Evolutionary conservation across 176 grass and related monocot species (phyloP), one percentile per base, ranked within the genome.

Genomic region (Rhynchospora breviuscula): DNA sequence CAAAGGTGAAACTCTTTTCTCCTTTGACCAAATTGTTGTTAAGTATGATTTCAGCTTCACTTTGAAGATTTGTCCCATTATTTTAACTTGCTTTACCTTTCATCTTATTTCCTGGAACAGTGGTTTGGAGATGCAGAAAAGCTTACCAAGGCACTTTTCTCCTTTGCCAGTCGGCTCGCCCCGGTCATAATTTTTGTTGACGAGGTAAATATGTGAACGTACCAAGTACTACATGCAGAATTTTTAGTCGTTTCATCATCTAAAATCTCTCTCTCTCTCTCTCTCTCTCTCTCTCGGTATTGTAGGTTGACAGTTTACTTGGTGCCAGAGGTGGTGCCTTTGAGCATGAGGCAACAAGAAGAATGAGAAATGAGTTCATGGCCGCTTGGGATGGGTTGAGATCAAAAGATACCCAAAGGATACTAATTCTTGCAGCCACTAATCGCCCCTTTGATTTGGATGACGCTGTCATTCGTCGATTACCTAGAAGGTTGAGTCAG

Each of bases 111-210:
- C 45, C n/a, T 85, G 65, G 46, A 65, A 89, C 91, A 98, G 96
- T 98, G 96, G 96, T 98, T 98, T 89, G 96, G 96, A 79, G 96
- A 98, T 85, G 93, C 93, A 78, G 96, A 95, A 86, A 98, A 98
- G 82, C 91, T 98, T 60, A 95, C 96, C 0, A 98, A 93, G 76
- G 93, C 96, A n/a, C 91, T 98, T 26, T 98, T 98, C 84, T 95
- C 96, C 62, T 98, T 98, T 90, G 96, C 92, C 2, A 95, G 83
- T 69, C 67, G 91, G 76, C 85, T 95, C 82, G 82, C 96, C 12
- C 96, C 96, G 4, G 93, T 95, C 61, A 98, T 98, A 78, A 95
- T 98, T 87, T 98, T 98, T 91, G 93, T 98, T 47, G 96, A 95
- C 0, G 93, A 98, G 96, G 96, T 98, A 78, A 63, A 80, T 68